These are phyloP conservation scores for Pythium brachiatum DNA, from an alignment of 352 stramenopile genomes.

Conservation along the genomic window DNA sequence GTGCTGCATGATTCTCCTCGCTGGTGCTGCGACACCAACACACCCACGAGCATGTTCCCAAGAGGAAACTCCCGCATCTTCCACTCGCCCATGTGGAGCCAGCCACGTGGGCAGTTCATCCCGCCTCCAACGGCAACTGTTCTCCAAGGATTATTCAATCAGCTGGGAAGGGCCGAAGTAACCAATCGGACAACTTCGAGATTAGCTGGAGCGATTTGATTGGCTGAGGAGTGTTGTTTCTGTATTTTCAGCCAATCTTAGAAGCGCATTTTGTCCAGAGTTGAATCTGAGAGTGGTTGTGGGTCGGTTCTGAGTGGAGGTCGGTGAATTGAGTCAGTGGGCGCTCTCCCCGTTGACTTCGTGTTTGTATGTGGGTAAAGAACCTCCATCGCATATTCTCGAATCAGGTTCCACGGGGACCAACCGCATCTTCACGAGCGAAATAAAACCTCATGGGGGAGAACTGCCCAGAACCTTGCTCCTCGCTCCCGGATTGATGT, in stretches of 20 bases:
- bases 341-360: not conserved
- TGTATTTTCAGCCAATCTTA: not conserved
- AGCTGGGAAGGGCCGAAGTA: not conserved
- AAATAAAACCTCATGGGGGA: slow-evolving; percentile 30
- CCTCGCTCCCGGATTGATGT: not conserved
- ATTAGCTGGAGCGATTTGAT: not conserved
- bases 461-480: not conserved
- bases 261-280: not conserved
- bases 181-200: slow-evolving; percentile 1
- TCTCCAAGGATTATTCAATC: not conserved
- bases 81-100: not conserved
- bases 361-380: slow-evolving; percentile 2
- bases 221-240: not conserved
- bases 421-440: not conserved
- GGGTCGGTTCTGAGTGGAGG: slow-evolving; percentile 11
- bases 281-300: not conserved
- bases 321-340: slow-evolving; percentile 14
- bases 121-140: not conserved
- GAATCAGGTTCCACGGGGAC: slow-evolving; percentile 15
- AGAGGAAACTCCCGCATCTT: not conserved
- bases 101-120: not conserved
- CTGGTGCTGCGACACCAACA: too few species aligned
- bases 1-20: too few species aligned
- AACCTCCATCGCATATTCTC: slow-evolving; percentile 18
- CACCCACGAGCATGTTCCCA: too few species aligned